Evolutionary conservation across 129 eudicot species (phyloP).

Genomic region (Flaveria ramosissima): DNA sequence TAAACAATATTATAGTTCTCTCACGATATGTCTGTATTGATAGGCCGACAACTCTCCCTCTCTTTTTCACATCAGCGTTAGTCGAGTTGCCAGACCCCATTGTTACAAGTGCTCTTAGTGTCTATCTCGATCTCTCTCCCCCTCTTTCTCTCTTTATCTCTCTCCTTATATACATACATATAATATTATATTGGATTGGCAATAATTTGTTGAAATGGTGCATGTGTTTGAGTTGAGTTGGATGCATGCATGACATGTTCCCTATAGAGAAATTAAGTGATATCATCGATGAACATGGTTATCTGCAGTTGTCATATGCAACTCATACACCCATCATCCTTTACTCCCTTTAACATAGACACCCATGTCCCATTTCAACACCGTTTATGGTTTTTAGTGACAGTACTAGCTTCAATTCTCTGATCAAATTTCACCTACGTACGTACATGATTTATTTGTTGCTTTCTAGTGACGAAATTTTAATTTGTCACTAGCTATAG

Average conservation of each 20-base stretch:
- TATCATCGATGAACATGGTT: constrained; percentile 23
- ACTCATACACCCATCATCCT: constrained; percentile 32
- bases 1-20: too few species aligned
- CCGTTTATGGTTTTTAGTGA: not conserved
- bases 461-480: not conserved
- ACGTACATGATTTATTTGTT: constrained; percentile 25
- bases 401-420: not conserved
- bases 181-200: not conserved
- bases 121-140: not conserved
- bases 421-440: not conserved
- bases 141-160: too few species aligned
- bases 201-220: constrained; percentile 26
- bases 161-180: not conserved
- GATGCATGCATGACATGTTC: constrained; percentile 34
- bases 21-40: too few species aligned
- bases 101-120: too few species aligned
- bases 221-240: constrained; percentile 26
- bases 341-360: constrained; percentile 37
- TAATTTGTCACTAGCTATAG: not conserved
- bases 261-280: constrained; percentile 25
- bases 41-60: too few species aligned
- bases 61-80: too few species aligned
- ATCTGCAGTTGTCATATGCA: constrained; percentile 25
- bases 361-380: constrained; percentile 37
- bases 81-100: too few species aligned